phyloP scores from a whole-genome alignment of 1,284 basidiomycete species.

The Lignosus rhinocerotis region DNA sequence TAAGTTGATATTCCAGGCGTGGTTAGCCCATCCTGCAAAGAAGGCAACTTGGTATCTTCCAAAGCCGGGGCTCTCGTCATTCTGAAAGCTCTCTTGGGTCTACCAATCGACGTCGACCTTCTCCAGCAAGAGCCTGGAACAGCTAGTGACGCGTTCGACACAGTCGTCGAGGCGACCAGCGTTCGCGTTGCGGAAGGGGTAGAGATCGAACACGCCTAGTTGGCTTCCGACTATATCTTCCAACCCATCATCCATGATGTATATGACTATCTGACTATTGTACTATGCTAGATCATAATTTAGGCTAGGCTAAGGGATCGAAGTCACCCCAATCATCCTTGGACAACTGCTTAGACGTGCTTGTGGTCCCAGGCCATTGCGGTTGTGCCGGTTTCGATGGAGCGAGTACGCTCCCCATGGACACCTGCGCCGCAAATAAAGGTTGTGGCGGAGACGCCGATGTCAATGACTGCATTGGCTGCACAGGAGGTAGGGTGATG shows the following conservation, averaged over 20 bases:
- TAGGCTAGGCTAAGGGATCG: constrained; percentile 58
- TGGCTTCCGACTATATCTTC: neutral
- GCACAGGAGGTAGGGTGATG: constrained; percentile 28
- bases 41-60: constrained; percentile 66
- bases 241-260: constrained; percentile 19
- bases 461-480: constrained; percentile 23
- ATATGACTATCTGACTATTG: constrained; percentile 14
- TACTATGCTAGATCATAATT: constrained; percentile 19
- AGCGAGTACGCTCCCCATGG: constrained; percentile 54
- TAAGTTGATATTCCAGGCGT: constrained; percentile 48
- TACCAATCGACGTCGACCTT: constrained; percentile 51
- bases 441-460: constrained; percentile 36
- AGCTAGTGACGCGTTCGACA: constrained; percentile 35
- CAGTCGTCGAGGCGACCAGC: constrained; percentile 54
- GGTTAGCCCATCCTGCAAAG: constrained; percentile 60
- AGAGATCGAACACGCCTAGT: constrained; percentile 45
- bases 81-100: constrained; percentile 59
- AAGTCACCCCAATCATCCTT: constrained; percentile 79
- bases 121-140: constrained; percentile 26
- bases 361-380: constrained; percentile 38
- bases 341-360: constrained; percentile 46
- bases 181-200: constrained; percentile 51
- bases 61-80: constrained; percentile 75
- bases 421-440: constrained; percentile 37
- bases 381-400: constrained; percentile 60